Base-by-base conservation (phyloP, 2,329 filamentous ascomycete genomes). In the Stagonosporopsis chrysanthemi region DNA sequence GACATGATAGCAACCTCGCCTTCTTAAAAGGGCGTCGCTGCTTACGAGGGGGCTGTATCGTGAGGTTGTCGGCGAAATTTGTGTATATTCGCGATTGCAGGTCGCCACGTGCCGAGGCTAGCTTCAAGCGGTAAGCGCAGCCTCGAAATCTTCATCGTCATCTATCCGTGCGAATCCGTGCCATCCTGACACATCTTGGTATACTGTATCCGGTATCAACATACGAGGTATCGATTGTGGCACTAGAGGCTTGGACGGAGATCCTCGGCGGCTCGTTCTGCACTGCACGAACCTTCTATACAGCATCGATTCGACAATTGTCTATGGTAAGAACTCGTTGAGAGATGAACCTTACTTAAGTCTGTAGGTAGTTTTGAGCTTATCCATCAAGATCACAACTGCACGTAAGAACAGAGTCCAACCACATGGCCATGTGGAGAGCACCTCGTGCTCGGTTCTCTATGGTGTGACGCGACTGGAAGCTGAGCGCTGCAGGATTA, bases 161-260 rank as follows among this genome's bases (percentile, higher is more conserved):
- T 45, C 36, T 44, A 35, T 31, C 29, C 23, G 58, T 44, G 50
- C 24, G 19, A 45, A 48, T 26, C 46, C 36, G 24, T 26, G 24
- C 24, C 24, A 26, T 8, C 24, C 24, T 26, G 12, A 33, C 48
- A 38, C 41, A 39, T 42, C 64, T 66, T 65, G 60, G 62, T 65
- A 58, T 62, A 59, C 64, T 50, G 14, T 24, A 58, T 65, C 28
- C 24, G 63, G 63, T 50, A 65, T 26, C 58, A 36, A 28, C 44
- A 17, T 26, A 36, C 19, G 7, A 47, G 40, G 46, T 28, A 61
- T 67, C 40, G 64, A 67, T 65, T 41, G 24, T 45, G 56, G 64
- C 64, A 29, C 64, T 67, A 67, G 52, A 64, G 64, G 61, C 64
- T 67, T 67, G 64, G 64, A 64, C 48, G 40, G 40, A 39, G n/a